Percentiles rank a stretch among this genome's conserved stretches.
Evolutionary conservation across 1,139 yeast species (phyloP).

Genomic region (Blastobotrys serpentis): DNA sequence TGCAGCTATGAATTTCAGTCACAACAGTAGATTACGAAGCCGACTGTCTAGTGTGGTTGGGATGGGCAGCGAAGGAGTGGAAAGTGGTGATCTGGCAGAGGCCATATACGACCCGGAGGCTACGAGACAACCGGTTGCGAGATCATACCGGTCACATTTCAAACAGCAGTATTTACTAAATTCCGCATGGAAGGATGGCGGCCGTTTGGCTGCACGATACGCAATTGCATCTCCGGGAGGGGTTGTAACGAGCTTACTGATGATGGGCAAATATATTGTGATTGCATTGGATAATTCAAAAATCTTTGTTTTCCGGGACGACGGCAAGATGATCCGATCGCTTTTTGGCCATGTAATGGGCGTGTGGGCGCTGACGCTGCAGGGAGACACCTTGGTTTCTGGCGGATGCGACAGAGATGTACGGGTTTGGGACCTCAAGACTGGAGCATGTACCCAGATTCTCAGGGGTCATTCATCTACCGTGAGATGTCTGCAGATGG

Average conservation of each 20-base stretch:
- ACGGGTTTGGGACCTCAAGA: slow-evolving; percentile 81
- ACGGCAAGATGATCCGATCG: slow-evolving; percentile 70
- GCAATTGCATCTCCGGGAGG: slow-evolving; percentile 31
- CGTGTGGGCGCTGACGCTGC: slow-evolving; percentile 92
- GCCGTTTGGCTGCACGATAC: slow-evolving; percentile 43
- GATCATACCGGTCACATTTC: slow-evolving; percentile 43
- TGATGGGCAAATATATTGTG: slow-evolving; percentile 41
- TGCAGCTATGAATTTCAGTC: slow-evolving; percentile 36
- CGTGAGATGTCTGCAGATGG: slow-evolving; percentile 83
- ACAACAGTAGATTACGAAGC: slow-evolving; percentile 16
- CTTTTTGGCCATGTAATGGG: slow-evolving; percentile 93
- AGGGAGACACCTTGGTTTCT: slow-evolving; percentile 73
- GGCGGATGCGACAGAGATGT: slow-evolving; percentile 92
- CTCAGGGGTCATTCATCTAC: slow-evolving; percentile 91
- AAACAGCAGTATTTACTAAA: slow-evolving; percentile 44
- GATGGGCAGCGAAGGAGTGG: slow-evolving; percentile 11
- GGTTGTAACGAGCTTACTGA: slow-evolving; percentile 42
- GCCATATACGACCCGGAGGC: slow-evolving; percentile 40
- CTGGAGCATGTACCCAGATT: slow-evolving; percentile 74
- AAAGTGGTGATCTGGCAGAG: slow-evolving; percentile 31
- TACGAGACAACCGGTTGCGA: slow-evolving; percentile 36
- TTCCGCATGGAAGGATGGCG: slow-evolving; percentile 45
- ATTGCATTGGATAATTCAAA: slow-evolving; percentile 46
- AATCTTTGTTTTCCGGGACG: slow-evolving; percentile 47
- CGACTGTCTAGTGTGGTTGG: slow-evolving; percentile 24